Conservation (phyloP, 169 alveolate genomes). For the Cryptosporidium tyzzeri region DNA sequence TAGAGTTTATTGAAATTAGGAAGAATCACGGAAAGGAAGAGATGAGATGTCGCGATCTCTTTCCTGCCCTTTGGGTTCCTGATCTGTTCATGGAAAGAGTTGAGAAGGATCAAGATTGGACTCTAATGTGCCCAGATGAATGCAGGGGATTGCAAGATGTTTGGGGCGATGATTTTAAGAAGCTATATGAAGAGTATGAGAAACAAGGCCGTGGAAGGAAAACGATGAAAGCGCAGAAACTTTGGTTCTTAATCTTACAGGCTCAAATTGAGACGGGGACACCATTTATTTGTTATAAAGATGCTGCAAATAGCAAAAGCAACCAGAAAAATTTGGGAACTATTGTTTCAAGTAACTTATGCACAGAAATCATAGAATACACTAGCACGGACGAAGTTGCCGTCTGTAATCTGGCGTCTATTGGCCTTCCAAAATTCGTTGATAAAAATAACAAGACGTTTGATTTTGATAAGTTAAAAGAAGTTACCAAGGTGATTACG, state of each 20-base stretch:
- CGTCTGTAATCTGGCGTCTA: slow-evolving; percentile 98
- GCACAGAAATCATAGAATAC: slow-evolving; percentile 97
- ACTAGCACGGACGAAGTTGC: slow-evolving; percentile 98
- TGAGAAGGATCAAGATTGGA: slow-evolving; percentile 93
- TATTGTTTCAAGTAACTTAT: slow-evolving; percentile 94
- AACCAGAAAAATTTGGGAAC: slow-evolving; percentile 98
- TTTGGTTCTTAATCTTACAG: slow-evolving; percentile 96
- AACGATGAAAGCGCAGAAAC: slow-evolving; percentile 94
- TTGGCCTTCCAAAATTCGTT: slow-evolving; percentile 89
- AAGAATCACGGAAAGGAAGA: slow-evolving; percentile 99
- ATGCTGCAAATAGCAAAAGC: slow-evolving; percentile 94
- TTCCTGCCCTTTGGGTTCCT: slow-evolving; percentile 99
- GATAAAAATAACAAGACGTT: slow-evolving; percentile 80
- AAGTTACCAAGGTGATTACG: slow-evolving; percentile 92
- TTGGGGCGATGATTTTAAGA: slow-evolving; percentile 96
- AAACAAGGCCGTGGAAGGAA: slow-evolving; percentile 91
- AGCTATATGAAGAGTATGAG: slow-evolving; percentile 89
- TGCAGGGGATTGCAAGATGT: slow-evolving; percentile 95
- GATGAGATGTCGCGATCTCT: slow-evolving; percentile 96
- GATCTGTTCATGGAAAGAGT: slow-evolving; percentile 99
- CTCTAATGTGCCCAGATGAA: slow-evolving; percentile 98
- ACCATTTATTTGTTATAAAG: slow-evolving; percentile 98
- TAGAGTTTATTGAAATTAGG: slow-evolving; percentile 94
- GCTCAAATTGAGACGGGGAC: slow-evolving; percentile 98
- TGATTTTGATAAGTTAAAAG: slow-evolving; percentile 85